Base-by-base conservation (phyloP, 805 yeast species). In the Kuraishia borneana region DNA sequence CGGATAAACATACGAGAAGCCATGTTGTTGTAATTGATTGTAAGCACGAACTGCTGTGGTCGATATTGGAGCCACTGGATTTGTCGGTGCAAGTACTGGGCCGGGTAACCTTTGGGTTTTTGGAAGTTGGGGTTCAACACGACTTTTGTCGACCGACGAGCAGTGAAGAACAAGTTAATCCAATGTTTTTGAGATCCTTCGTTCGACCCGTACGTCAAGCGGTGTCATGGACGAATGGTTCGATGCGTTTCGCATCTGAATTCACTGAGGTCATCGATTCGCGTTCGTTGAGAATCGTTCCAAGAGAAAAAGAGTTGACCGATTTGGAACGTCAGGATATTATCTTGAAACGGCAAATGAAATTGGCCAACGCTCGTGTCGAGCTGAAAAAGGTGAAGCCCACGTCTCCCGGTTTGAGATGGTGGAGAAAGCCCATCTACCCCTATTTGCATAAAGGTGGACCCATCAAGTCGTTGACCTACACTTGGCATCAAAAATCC, bases 371-470 rank as follows among this genome's bases (percentile, higher is more conserved):
- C 51, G 76, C 80, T 29, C 70, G 71, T 39, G 84, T 82, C 21
- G 69, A 69, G 45, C 66, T 87, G 66, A 84, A 82, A 56, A 68
- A 71, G 40, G 73, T 75, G 48, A 84, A 84, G 46, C 89, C 92
- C 32, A 71, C 76, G 19, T 80, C 92, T 31, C 96, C 96, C 1
- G 88, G 94, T 51, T 58, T 84, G 41, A 72, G 94, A 48, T 85
- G 95, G 85, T 84, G 73, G 65, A 73, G 85, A 47, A 73, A 77
- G 44, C 96, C 97, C 30, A 67, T 87, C 13, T 88, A 88, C 56
- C 80, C 83, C 12, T 83, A 92, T 56, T 63, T 92, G 41, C 81
- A 83, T 70, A 82, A 78, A 51, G 96, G 96, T 7, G 67, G 78
- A 36, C 96, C 97, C 1, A 60, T 81, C 38, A 67, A 68, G 51